Evolutionary conservation across 176 grass and related monocot species (phyloP), one percentile per base, ranked within the genome.

Genomic region (Cenchrus purpureus): DNA sequence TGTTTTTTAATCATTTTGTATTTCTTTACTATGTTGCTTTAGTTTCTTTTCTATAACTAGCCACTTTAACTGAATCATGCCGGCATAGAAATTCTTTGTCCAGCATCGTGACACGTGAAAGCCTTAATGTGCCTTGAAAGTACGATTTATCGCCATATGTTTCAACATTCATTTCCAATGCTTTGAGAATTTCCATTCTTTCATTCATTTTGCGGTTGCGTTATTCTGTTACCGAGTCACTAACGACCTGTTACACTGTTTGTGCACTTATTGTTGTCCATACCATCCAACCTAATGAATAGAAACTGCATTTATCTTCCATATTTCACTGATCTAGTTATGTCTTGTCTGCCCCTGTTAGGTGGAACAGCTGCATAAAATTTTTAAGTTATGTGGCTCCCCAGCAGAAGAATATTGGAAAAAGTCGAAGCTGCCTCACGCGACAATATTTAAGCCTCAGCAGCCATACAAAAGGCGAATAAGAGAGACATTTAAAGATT

Each of bases 301-400:
- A 78, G 19, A 9, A 77, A 62, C 29, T 67, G 73, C 62, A 42
- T 67, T 74, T 83, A 90, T 71, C 37, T 32, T 65, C 61, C 76
- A 78, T 40, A 32, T 78, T 51, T 51, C 22, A 55, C 67, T 88
- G 32, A 57, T 66, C 48, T 84, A 59, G 71, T 76, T 64, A 84
- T 87, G 65, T 53, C 44, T 90, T 87, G 65, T 53, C 44, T 90
- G 73, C 32, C 15, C 62, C 69, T 80, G 76, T 53, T 90, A 95
- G 93, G 93, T 95, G 85, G 93, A 95, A 87, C 93, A 95, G 84
- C 79, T 95, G 74, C 93, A 95, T 90, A 95, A 92, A 86, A 90
- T 95, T 84, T 95, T 95, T 90, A 95, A 95, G 88, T 72, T 95
- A 29, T 95, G 93, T 20, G 93, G 93, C 70, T 95, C 93, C 65